phyloP scores from a whole-genome alignment of 2,329 filamentous ascomycete genomes.

The Hypoxylon sp. region DNA sequence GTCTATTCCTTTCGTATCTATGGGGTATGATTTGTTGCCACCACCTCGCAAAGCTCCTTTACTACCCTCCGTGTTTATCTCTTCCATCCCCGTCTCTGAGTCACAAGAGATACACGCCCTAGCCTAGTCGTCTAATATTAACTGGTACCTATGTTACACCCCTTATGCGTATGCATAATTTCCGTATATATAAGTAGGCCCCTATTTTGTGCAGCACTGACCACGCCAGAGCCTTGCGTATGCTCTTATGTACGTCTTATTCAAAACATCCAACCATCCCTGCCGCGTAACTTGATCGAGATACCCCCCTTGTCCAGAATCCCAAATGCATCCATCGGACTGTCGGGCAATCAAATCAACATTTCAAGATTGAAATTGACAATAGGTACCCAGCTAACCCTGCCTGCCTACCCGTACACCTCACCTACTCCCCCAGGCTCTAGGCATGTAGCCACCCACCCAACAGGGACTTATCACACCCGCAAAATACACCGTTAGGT shows the following conservation, averaged over 20 bases:
- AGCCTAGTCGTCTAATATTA: conserved; percentile 6
- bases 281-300: conserved; percentile 27
- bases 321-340: conserved; percentile 33
- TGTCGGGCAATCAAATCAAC: conserved; percentile 38
- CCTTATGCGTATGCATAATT: conserved; percentile 20
- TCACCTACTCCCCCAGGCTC: conserved; percentile 17
- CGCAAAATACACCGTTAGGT: conserved; percentile 25
- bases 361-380: conserved; percentile 15
- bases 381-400: conserved; percentile 22
- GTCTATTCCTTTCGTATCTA: conserved; percentile 31
- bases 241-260: conserved; percentile 9
- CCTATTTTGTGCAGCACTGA: conserved; percentile 41
- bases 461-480: conserved; percentile 32
- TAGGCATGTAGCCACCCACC: conserved; percentile 36
- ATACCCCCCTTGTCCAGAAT: conserved; percentile 30
- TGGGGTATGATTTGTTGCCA: conserved; percentile 33
- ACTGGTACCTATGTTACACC: background rate
- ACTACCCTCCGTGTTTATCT: background rate
- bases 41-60: conserved; percentile 20
- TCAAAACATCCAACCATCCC: conserved; percentile 10
- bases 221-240: conserved; percentile 12
- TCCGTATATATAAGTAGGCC: conserved; percentile 16
- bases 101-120: conserved; percentile 25
- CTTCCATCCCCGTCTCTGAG: conserved; percentile 22
- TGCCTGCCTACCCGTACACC: background rate